Evolutionary conservation across 306 rosid species (phyloP), one percentile per base, ranked within the genome.

Genomic region (Hippophae rhamnoides): DNA sequence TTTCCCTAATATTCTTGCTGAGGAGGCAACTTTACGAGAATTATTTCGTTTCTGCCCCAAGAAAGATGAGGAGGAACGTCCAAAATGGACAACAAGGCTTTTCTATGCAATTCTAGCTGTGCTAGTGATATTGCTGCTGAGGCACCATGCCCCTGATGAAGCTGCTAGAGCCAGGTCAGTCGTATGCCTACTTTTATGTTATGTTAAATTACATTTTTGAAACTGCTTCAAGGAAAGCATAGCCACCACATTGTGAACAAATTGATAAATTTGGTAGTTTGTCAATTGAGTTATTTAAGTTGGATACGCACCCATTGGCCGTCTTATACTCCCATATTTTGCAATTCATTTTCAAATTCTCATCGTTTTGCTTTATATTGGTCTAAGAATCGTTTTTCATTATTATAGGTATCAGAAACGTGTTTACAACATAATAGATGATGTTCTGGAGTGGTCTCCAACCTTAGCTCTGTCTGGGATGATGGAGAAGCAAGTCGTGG

Each of bases 141-240:
- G 97, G 88, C 97, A 93, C 71, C 99, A 93, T 75, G 99, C 99
- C 27, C 99, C 99, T 52, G 95, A 93, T 74, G 99, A 93, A 83
- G 99, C 97, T 68, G 99, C 99, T 8, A 80, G 97, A 82, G 99
- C 97, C 44, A 93, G 99, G 99, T 86, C 62, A 67, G 83, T 76
- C 53, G 61, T 63, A 47, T 47, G 54, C 7, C 59, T 10, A 8
- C 14, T 44, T 60, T 12, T 31, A 25, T 44, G 26, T 12, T 31
- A 25, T 44, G 26, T 18, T 47, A 11, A 10, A 10, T 43, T 54
- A n/a, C 13, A 52, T 31, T 38, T n/a, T 11, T 2, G 1, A 10
- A 7, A 52, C 26, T 53, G 5, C 43, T 25, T 64, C 18, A 10
- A 43, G 52, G 6, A 5, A 43, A 63, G 47, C 51, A 41, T 4